Percentiles rank a stretch among this genome's conserved stretches.
Evolutionary conservation across 805 yeast genomes (phyloP).

Genomic region (Lachancea mirantina): DNA sequence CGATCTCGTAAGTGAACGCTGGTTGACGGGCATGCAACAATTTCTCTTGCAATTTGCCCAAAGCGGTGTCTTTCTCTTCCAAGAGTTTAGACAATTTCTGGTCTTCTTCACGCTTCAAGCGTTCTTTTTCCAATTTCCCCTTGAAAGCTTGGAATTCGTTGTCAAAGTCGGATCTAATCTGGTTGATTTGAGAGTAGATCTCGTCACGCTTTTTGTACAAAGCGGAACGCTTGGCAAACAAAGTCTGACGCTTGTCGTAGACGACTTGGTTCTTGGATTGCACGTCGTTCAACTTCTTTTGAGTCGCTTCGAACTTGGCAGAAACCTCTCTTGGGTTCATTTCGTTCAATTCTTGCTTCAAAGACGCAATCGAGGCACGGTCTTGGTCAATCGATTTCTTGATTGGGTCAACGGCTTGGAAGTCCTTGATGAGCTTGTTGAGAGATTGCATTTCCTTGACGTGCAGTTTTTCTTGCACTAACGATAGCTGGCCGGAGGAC

Average conservation of each 20-base stretch:
- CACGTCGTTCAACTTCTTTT: constrained; percentile 63
- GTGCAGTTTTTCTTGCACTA: constrained; percentile 83
- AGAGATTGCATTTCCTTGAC: constrained; percentile 81
- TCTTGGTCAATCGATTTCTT: constrained; percentile 77
- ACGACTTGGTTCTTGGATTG: constrained; percentile 51
- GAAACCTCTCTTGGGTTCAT: constrained; percentile 57
- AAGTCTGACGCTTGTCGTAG: constrained; percentile 56
- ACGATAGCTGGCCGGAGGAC: constrained; percentile 69
- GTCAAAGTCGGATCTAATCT: constrained; percentile 67
- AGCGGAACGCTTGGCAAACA: constrained; percentile 59
- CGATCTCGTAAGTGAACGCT: constrained; percentile 76
- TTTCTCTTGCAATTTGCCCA: constrained; percentile 59
- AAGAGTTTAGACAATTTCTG: constrained; percentile 40
- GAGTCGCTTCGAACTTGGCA: constrained; percentile 58
- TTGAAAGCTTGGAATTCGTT: constrained; percentile 67
- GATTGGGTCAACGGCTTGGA: constrained; percentile 60
- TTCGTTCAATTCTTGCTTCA: constrained; percentile 59
- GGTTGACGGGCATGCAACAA: constrained; percentile 71
- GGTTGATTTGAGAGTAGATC: constrained; percentile 57
- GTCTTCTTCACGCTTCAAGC: constrained; percentile 55
- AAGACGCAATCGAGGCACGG: constrained; percentile 63
- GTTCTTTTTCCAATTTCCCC: constrained; percentile 62
- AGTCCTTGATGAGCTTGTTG: constrained; percentile 75
- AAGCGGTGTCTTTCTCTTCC: constrained; percentile 45
- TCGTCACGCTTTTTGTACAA: constrained; percentile 62